Evolutionary conservation across 345 rosid genomes (phyloP), one percentile per base, ranked within the genome.

Genomic region (Citrus reticulata): DNA sequence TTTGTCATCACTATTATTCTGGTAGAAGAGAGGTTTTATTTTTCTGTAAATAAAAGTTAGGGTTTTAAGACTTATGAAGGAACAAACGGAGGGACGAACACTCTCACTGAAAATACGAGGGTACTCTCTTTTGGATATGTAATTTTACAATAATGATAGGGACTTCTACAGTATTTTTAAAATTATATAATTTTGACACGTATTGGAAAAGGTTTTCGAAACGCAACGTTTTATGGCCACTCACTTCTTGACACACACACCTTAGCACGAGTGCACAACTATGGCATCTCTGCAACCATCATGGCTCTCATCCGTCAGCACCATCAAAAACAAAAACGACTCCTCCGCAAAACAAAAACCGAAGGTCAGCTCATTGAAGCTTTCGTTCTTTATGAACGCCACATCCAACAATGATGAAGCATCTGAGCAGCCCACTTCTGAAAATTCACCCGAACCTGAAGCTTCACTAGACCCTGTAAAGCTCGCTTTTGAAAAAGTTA

Each of bases 401-500:
- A 76, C 88, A 27, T 61, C 68, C 69, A 62, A 74, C 39, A 68
- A 51, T 71, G 57, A 64, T 1, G 76, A 70, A n/a, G 77, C 85
- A 70, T 74, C 89, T 37, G 54, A 83, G 37, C 51, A 29, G 8
- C 74, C 81, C 65, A 59, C 25, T 27, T 46, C 88, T 14, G 65
- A 81, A 7, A 64, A 78, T 71, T 68, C 81, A 24, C 63, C 78
- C 19, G 81, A 67, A 24, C 63, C 78, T 17, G 81, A 67, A 63
- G 11, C 76, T 5, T 63, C 83, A 13, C 71, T 82, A 1, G 96
- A 89, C 79, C 91, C 90, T 7, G 88, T 90, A 6, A 91, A 89
- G 81, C 90, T 91, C n/a, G 93, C 98, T 6, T 88, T 89, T 72
- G 89, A 88, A 84, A 93, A 83, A 84, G 94, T 92, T 1, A 84